Base-by-base conservation (phyloP, 2,329 filamentous ascomycete species). In the Chaetomiaceae sp. region DNA sequence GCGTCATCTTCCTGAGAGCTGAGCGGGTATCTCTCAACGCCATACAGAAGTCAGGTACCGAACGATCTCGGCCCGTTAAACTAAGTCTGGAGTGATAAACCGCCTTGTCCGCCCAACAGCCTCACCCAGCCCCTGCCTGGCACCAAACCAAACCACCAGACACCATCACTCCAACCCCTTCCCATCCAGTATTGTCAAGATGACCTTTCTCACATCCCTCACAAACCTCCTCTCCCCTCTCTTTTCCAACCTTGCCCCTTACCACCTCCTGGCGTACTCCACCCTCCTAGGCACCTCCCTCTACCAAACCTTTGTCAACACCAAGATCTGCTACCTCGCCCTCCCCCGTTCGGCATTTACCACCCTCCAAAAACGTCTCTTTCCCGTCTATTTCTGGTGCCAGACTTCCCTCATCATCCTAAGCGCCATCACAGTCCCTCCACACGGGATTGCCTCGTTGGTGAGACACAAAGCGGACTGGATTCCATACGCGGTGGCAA, bases 241-340 rank as follows among this genome's bases (percentile, higher is more conserved):
- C 6, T 40, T 45, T 23, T 14, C 15, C 19, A 55, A 25, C 27
- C 59, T 71, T 25, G 66, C 66, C 0, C 68, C 70, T 3, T 53
- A 67, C 15, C 72, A 75, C 46, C 63, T 74, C 29, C 60, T 73
- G 15, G 65, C 66, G 34, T 74, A 69, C 58, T 73, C 71, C 5
- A 61, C 67, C 2, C 66, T 75, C 1, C 63, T 75, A 0, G 72
- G 72, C 27, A 49, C 46, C 17, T 27, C 39, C 14, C 25, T 49
- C 7, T 49, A 40, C 27, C 46, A 49, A 12, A 49, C 36, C 11
- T 49, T 49, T 6, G 27, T 49, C 46, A 49, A 49, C 46, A 71
- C 71, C 12, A 74, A 72, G 31, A 56, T 73, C 6, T 64, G 65
- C 42, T 67, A 65, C 47, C 51, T 58, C 6, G 59, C 66, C 2